Evolutionary conservation across 176 grass and related monocot species (phyloP).

Genomic region (Saccharum spontaneum): DNA sequence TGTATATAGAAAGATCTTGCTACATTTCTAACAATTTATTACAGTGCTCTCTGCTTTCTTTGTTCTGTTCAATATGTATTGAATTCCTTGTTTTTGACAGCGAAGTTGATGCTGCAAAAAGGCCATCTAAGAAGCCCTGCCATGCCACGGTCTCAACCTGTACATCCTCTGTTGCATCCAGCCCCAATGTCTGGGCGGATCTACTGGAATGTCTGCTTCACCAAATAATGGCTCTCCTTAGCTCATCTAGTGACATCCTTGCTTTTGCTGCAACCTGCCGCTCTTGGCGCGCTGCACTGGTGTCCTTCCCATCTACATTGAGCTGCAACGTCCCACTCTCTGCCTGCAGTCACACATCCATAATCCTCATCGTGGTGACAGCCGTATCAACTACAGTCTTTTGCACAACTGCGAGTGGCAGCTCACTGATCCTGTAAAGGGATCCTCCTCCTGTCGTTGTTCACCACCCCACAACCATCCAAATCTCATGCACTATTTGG

Average conservation of each 20-base stretch:
- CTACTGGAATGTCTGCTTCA: conserved; percentile 45
- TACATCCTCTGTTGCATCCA: neutral
- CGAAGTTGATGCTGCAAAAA: neutral
- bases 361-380: neutral
- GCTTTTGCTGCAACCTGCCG: conserved; percentile 40
- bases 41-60: neutral
- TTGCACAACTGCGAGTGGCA: neutral
- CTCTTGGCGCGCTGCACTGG: conserved; percentile 37
- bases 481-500: conserved; percentile 31
- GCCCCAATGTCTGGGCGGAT: conserved; percentile 32
- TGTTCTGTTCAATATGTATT: neutral
- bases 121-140: conserved; percentile 12
- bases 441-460: neutral
- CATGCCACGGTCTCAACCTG: too few relatives aligned
- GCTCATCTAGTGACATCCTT: conserved; percentile 46
- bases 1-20: neutral
- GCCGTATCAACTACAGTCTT: neutral
- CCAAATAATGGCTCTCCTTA: neutral
- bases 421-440: conserved; percentile 18
- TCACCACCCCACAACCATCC: neutral
- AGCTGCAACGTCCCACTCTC: neutral
- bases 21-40: neutral
- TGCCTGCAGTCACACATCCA: conserved; percentile 14
- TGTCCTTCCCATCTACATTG: conserved; percentile 20
- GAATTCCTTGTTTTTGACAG: neutral